Evolutionary conservation across 1,284 basidiomycete genomes (phyloP).

Genomic region (Sporisorium reilianum): DNA sequence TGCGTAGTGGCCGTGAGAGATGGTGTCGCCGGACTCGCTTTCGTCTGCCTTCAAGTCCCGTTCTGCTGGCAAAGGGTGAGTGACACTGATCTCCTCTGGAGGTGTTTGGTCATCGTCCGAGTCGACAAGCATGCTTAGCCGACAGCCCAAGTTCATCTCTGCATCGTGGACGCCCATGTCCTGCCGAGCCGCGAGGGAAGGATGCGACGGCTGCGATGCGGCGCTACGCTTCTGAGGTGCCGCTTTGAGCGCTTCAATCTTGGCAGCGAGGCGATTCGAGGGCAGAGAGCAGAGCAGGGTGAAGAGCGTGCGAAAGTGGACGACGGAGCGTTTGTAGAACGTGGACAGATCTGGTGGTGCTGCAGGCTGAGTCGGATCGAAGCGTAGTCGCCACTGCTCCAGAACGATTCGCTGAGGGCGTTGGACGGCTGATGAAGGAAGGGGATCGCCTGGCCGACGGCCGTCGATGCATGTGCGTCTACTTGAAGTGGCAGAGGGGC

Average conservation of each 20-base stretch:
- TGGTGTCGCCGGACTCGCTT: neutral
- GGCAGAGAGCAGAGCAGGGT: conserved; percentile 62
- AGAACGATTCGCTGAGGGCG: conserved; percentile 42
- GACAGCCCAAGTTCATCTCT: conserved; percentile 53
- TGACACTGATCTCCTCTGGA: conserved; percentile 19
- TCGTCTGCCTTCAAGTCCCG: neutral
- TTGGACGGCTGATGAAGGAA: neutral
- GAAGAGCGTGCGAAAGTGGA: conserved; percentile 67
- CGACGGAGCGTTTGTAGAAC: conserved; percentile 69
- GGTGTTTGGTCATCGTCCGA: neutral
- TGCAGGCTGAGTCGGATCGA: conserved; percentile 23
- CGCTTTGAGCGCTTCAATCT: conserved; percentile 31
- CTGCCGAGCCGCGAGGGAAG: conserved; percentile 22
- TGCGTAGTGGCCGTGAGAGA: conserved; percentile 21
- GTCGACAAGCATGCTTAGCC: conserved; percentile 41
- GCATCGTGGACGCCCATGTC: conserved; percentile 33
- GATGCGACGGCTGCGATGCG: conserved; percentile 1
- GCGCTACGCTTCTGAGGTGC: conserved; percentile 6
- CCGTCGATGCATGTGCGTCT: conserved; percentile 30
- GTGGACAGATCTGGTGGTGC: conserved; percentile 59
- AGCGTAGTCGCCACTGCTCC: conserved; percentile 51
- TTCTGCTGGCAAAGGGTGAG: conserved; percentile 13
- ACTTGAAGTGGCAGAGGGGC: neutral
- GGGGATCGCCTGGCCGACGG: conserved; percentile 3
- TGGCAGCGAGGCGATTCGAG: conserved; percentile 52